These are phyloP conservation scores for Chrysopogon serrulatus DNA, from an alignment of 176 grass and related monocot species.

Conservation along the genomic window DNA sequence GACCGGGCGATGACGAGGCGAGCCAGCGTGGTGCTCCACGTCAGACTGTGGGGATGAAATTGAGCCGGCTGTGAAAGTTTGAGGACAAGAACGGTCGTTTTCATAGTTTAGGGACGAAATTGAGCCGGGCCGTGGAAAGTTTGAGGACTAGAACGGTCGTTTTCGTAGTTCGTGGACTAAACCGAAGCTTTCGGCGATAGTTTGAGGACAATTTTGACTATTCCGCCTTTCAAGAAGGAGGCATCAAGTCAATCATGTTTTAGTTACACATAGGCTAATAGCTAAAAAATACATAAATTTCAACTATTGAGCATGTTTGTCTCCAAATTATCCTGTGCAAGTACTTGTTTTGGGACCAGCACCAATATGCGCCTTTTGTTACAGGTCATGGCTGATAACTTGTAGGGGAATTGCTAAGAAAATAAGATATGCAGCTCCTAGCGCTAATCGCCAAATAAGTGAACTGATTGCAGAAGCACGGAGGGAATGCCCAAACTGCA, in stretches of 20 bases:
- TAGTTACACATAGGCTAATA: not conserved
- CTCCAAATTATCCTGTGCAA: not conserved
- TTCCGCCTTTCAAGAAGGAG: not conserved
- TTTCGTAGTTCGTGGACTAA: too few species aligned
- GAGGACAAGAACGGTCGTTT: too few species aligned
- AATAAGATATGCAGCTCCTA: constrained; percentile 49
- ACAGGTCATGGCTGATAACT: constrained; percentile 80
- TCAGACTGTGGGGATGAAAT: too few species aligned
- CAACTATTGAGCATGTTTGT: not conserved
- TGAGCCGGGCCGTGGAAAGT: too few species aligned
- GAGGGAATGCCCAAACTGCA: constrained; percentile 78
- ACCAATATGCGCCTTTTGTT: constrained; percentile 2
- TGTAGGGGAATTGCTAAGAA: constrained; percentile 79
- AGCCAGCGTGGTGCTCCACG: too few species aligned
- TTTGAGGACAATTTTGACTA: too few species aligned
- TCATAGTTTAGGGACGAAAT: too few species aligned
- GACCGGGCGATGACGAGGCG: too few species aligned
- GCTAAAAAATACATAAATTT: not conserved
- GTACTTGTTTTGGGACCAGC: not conserved
- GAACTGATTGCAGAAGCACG: constrained; percentile 56
- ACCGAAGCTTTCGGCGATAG: too few species aligned
- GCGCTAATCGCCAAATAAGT: constrained; percentile 44
- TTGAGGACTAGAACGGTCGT: too few species aligned
- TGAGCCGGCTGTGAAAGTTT: too few species aligned
- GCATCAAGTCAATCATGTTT: not conserved